Evolutionary conservation across 176 grass and related monocot species (phyloP), one percentile per base, ranked within the genome.

Genomic region (Thinopyrum elongatum): DNA sequence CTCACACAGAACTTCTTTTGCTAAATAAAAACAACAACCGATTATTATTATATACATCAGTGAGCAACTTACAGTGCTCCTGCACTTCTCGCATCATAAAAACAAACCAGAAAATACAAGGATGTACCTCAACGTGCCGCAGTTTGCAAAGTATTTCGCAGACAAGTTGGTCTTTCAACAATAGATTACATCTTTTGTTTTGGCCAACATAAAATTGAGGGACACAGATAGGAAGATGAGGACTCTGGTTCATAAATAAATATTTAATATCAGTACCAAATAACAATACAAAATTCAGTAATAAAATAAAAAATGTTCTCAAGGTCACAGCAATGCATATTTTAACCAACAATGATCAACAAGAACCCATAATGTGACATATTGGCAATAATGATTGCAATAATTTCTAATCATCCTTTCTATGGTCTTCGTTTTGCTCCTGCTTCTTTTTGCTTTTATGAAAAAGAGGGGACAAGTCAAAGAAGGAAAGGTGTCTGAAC

Each of bases 141-240:
- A 96, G 44, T 67, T 88, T 96, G 90, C 97, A 98, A 75, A 98
- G 94, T 72, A 76, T 82, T 92, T 92, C 92, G 87, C 94, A 92
- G 65, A 95, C 88, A 73, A 71, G 80, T 78, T 88, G 68, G 68
- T 94, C 94, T 81, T 95, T 96, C 88, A 98, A 76, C 75, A 85
- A 90, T 77, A 98, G 87, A 90, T 91, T 90, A 64, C 90, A 98
- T 64, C 4, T 83, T 84, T 83, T 90, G 49, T 66, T 93, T 87
- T 92, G 92, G 3, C 97, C 97, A 91, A 96, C 72, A 26, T 87
- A 84, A 93, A 98, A 92, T 70, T 89, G 79, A 86, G 84, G 42
- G 46, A 33, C 75, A 49, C 38, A 85, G 76, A 98, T 89, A 76
- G 79, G 35, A 89, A 88, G 78, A 86, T 98, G 97, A 84, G 94